Conservation (phyloP, 202 grass and related monocot species). For the Carex sylvatica region DNA sequence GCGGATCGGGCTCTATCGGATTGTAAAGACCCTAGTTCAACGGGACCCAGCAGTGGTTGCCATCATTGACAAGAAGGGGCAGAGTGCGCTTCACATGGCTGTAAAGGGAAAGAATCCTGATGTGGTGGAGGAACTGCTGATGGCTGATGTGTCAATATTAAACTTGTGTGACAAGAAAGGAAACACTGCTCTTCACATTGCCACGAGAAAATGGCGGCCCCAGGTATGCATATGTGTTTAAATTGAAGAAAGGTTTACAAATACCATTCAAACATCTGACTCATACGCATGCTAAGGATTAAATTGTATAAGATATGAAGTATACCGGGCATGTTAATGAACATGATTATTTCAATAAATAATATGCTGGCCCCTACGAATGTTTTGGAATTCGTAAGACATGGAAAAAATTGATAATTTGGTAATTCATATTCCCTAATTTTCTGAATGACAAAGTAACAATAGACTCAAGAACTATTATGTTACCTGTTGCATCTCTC, state of each 20-base stretch:
- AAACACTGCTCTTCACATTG: constrained; percentile 92
- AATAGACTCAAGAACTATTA: not conserved
- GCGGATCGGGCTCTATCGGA: constrained; percentile 71
- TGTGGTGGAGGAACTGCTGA: constrained; percentile 83
- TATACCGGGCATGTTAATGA: not conserved
- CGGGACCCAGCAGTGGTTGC: constrained; percentile 71
- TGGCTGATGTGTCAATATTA: constrained; percentile 80
- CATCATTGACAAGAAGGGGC: constrained; percentile 89
- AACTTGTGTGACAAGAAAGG: constrained; percentile 92
- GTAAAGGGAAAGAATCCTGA: constrained; percentile 94
- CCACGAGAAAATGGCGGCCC: constrained; percentile 97
- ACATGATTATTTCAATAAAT: not conserved
- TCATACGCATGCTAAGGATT: not conserved
- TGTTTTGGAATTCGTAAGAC: constrained; percentile 1
- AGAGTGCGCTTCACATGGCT: constrained; percentile 99
- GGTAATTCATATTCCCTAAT: not conserved
- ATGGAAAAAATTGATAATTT: not conserved
- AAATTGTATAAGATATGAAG: not conserved
- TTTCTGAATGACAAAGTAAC: not conserved
- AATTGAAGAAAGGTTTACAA: not conserved
- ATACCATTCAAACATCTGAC: not conserved
- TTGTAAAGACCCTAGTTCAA: constrained; percentile 75
- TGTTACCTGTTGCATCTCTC: not conserved
- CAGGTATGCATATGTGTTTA: constrained; percentile 48
- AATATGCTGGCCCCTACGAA: not conserved